Evolutionary conservation across 768 basidiomycete genomes (phyloP).

Genomic region (Nidula microcarpa): DNA sequence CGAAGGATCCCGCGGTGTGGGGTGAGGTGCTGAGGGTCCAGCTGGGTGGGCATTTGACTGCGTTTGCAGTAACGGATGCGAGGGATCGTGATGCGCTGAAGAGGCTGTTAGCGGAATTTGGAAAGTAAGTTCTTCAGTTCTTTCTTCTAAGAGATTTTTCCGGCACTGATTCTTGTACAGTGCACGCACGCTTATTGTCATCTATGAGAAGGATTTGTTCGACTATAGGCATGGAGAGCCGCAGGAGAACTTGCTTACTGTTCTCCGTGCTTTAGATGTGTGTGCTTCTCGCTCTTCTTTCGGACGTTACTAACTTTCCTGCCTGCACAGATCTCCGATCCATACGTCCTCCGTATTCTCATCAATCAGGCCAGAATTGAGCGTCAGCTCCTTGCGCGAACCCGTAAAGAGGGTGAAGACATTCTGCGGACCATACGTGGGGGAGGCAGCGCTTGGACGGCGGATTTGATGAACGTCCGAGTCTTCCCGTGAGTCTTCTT

Average conservation of each 20-base stretch:
- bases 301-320: neutral
- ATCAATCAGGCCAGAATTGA: conserved; percentile 79
- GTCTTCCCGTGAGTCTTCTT: conserved; percentile 54
- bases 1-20: conserved; percentile 64
- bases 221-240: conserved; percentile 79
- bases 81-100: conserved; percentile 59
- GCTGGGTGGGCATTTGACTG: conserved; percentile 54
- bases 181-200: conserved; percentile 48
- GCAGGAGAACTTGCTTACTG: conserved; percentile 55
- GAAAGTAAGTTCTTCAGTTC: conserved; percentile 53
- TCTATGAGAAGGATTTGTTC: conserved; percentile 73
- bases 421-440: conserved; percentile 37
- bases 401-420: conserved; percentile 61
- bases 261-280: conserved; percentile 81
- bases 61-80: conserved; percentile 73
- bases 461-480: conserved; percentile 58
- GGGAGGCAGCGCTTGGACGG: conserved; percentile 62
- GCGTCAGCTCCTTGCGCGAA: conserved; percentile 57
- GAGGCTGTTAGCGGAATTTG: conserved; percentile 47
- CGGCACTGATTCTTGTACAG: conserved; percentile 24
- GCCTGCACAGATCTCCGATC: conserved; percentile 61
- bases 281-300: conserved; percentile 13
- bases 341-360: conserved; percentile 73
- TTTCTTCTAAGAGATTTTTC: neutral
- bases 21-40: conserved; percentile 60